These are phyloP conservation scores for Dipteronia sinensis DNA, from an alignment of 345 rosid species.

Conservation along the genomic window DNA sequence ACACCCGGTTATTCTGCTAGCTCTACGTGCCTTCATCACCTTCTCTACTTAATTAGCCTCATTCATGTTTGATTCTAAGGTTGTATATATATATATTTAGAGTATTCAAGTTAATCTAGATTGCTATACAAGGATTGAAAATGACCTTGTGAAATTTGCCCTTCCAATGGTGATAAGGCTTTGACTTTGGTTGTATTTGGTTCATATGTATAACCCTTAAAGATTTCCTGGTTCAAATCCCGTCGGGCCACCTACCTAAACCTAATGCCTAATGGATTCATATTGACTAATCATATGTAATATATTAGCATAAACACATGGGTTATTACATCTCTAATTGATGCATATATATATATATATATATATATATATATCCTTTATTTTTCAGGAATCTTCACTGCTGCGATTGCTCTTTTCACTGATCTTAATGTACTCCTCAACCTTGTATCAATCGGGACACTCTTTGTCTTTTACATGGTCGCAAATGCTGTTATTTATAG, in stretches of 20 bases:
- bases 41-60: not conserved
- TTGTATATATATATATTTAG: not conserved
- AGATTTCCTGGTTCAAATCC: too few relatives aligned
- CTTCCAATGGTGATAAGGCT: conserved; percentile 6
- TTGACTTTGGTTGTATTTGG: conserved; percentile 18
- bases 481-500: conserved; percentile 83
- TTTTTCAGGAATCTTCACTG: conserved; percentile 78
- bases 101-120: conserved; percentile 7
- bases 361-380: not conserved
- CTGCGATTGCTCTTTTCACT: conserved; percentile 75
- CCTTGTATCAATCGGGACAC: conserved; percentile 91
- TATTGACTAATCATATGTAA: not conserved
- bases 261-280: not conserved
- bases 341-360: not conserved
- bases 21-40: not conserved
- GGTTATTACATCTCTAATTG: too few relatives aligned
- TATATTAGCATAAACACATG: too few relatives aligned
- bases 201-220: not conserved
- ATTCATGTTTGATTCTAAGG: too few relatives aligned
- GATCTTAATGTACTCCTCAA: conserved; percentile 69
- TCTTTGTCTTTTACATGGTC: conserved; percentile 95
- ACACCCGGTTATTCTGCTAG: too few relatives aligned
- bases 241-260: too few relatives aligned
- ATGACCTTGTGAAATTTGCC: conserved; percentile 20
- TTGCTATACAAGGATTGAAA: conserved; percentile 18